phyloP scores from a whole-genome alignment of 169 alveolate genomes.

The Cryptosporidium felis region DNA sequence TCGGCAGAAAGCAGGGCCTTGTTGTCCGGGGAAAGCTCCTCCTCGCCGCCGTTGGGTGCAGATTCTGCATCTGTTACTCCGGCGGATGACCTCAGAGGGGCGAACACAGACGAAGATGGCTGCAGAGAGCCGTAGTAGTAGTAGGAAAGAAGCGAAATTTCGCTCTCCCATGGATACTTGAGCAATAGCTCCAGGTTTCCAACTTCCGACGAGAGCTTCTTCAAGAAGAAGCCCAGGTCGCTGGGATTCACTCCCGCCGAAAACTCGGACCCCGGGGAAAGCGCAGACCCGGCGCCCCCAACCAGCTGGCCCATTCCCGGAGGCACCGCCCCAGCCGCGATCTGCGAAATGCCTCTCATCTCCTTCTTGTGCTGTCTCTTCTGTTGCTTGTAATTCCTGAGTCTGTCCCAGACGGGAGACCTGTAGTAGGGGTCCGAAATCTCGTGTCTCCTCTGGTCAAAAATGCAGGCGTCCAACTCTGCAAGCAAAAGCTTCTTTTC shows the following conservation, averaged over 20 bases:
- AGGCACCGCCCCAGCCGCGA: not conserved
- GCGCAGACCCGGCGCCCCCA: not conserved
- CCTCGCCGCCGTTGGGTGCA: not conserved
- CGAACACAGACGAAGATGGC: not conserved
- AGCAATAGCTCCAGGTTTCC: slow-evolving; percentile 14
- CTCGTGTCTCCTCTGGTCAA: slow-evolving; percentile 84
- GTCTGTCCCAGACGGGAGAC: slow-evolving; percentile 85
- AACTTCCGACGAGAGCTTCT: slow-evolving; percentile 20
- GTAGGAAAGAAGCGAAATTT: slow-evolving; percentile 21
- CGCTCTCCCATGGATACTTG: slow-evolving; percentile 43
- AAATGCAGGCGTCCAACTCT: slow-evolving; percentile 80
- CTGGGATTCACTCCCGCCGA: not conserved
- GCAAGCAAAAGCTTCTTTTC: slow-evolving; percentile 84
- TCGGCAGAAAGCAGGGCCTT: not conserved
- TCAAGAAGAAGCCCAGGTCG: slow-evolving; percentile 2
- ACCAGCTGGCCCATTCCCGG: not conserved
- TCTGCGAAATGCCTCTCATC: not conserved
- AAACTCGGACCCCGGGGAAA: slow-evolving; percentile 30
- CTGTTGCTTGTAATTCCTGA: slow-evolving; percentile 77
- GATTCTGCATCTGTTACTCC: not conserved
- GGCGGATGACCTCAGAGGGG: not conserved
- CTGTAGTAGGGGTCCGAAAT: slow-evolving; percentile 80
- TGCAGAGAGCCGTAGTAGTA: slow-evolving; percentile 46
- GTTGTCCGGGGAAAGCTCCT: not conserved
- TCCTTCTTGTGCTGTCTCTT: slow-evolving; percentile 57